Evolutionary conservation across 495 filamentous ascomycete genomes (phyloP).

Genomic region (Lasiosphaeriaceae sp.): DNA sequence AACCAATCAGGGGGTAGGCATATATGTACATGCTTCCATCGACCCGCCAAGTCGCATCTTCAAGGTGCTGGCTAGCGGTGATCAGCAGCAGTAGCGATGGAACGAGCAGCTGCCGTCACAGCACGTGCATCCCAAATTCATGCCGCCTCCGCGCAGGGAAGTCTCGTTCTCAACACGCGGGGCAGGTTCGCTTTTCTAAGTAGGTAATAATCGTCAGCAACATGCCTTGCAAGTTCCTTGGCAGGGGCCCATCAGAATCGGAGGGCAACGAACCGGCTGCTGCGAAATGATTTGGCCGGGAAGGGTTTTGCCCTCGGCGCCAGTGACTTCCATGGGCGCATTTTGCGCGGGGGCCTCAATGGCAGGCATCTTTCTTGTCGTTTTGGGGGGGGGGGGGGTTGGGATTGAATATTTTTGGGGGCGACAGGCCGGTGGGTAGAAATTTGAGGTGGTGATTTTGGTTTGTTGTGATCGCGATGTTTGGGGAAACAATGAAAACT

Average conservation of each 20-base stretch:
- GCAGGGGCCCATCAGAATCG: background rate
- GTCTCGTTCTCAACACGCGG: constrained; percentile 9
- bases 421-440: background rate
- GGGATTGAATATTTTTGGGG: background rate
- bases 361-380: constrained; percentile 16
- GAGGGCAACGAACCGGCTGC: constrained; percentile 12
- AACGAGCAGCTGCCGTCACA: constrained; percentile 16
- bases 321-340: constrained; percentile 19
- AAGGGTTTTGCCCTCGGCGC: background rate
- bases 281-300: constrained; percentile 3
- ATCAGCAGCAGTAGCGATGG: constrained; percentile 12
- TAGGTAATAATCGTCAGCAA: background rate
- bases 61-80: too few relatives aligned
- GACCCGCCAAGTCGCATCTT: too few relatives aligned
- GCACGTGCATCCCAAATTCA: constrained; percentile 17
- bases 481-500: background rate
- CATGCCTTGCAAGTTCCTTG: background rate
- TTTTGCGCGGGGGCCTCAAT: constrained; percentile 20
- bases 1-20: too few relatives aligned
- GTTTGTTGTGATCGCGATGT: background rate
- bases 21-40: too few relatives aligned
- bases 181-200: constrained; percentile 10
- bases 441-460: background rate
- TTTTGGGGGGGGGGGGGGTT: too few relatives aligned
- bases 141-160: constrained; percentile 15